Evolutionary conservation across 2,329 filamentous ascomycete genomes (phyloP).

Genomic region (Phaeophleospora eucalypticola): DNA sequence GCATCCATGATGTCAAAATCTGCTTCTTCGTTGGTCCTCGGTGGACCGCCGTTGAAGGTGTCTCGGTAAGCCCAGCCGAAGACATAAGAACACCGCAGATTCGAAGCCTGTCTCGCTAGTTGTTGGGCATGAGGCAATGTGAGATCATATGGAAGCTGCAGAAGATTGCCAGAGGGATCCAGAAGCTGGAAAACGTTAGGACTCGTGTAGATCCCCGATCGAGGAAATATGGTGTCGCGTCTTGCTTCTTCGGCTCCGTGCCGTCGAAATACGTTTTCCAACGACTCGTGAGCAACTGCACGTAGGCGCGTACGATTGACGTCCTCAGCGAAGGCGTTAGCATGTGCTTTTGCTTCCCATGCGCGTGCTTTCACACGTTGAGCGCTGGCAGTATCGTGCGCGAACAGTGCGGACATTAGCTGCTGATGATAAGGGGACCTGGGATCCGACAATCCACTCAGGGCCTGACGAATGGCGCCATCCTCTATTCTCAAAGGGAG

Average conservation of each 20-base stretch:
- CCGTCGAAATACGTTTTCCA: constrained; percentile 75
- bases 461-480: constrained; percentile 78
- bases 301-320: constrained; percentile 22
- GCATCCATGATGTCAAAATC: constrained; percentile 94
- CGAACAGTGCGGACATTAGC: constrained; percentile 79
- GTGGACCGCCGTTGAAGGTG: constrained; percentile 72
- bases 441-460: constrained; percentile 76
- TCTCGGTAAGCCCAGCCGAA: constrained; percentile 88
- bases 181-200: constrained; percentile 72
- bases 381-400: constrained; percentile 45
- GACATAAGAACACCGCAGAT: constrained; percentile 72
- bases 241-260: constrained; percentile 84
- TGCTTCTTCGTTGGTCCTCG: constrained; percentile 77
- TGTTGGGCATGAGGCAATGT: constrained; percentile 83
- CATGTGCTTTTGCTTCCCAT: constrained; percentile 42
- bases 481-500: constrained; percentile 90
- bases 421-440: constrained; percentile 85
- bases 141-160: constrained; percentile 92
- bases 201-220: constrained; percentile 69
- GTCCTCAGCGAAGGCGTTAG: constrained; percentile 19
- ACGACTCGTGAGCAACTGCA: constrained; percentile 63
- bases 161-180: constrained; percentile 76
- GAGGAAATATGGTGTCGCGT: constrained; percentile 73
- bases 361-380: constrained; percentile 70
- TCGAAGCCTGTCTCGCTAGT: constrained; percentile 65